Base-by-base conservation (phyloP, 169 alveolate species). In the Eimeria necatrix region DNA sequence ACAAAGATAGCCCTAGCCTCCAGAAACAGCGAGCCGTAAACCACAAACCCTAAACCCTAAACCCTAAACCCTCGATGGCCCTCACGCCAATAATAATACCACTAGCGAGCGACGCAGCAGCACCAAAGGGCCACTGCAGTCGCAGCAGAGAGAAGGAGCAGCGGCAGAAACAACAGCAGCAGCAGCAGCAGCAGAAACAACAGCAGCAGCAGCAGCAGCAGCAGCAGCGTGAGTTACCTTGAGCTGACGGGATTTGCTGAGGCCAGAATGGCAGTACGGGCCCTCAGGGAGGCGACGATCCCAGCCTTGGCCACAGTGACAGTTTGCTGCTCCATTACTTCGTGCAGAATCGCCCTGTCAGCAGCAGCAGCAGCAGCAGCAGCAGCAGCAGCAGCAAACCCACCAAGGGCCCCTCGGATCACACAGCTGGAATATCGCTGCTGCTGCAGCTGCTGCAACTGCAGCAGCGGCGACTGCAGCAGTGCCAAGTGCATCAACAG, bases 301-400 rank as follows among this genome's bases (percentile, higher is more conserved):
- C 95, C 96, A 6, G 99, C 99, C 97, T 99, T 99, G 84, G 99
- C 99, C 52, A 99, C 97, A 41, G 99, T 98, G 41, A 99, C 99
- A 3, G 99, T 99, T 97, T 99, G 99, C 96, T 99, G 99, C 97
- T 99, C 99, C 99, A 99, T 99, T 10, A 94, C 97, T 97, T 99
- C 99, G 56, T 97, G 98, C 46, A 98, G 95, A 56, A 98, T 96
- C 61, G 98, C 98, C 93, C 97, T 96, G 89, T 97, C 98, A 56
- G 97, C 99, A 24, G 96, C 91, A 60, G 95, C 94, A 78, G 98
- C 96, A 46, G 97, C 76, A 59, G 98, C 95, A 80, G 85, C 85
- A 18, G 76, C 60, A 51, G n/a, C 41, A 32, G 41, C 41, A 2
- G 41, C 41, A 32, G 41, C 41, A 32, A 32, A 32, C 41, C 41